A percentile compares a stretch with the other conserved stretches of the same genome.
These are phyloP conservation scores for Phytophthora citricola DNA, from an alignment of 352 stramenopile species.

Conservation along the genomic window DNA sequence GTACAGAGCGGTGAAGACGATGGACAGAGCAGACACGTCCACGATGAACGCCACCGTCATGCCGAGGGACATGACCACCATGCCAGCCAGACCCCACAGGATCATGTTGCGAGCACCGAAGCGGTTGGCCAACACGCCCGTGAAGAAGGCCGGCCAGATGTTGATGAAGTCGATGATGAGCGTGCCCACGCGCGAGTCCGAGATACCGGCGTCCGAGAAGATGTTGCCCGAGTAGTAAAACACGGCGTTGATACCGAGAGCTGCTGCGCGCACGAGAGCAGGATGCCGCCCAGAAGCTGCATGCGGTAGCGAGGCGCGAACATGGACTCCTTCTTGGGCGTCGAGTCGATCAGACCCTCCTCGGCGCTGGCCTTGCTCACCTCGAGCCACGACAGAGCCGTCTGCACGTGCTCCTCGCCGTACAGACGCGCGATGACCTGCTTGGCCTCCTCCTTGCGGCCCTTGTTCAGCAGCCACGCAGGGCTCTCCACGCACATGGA, in stretches of 20 bases:
- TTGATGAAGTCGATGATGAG: slow-evolving; percentile 36
- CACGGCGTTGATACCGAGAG: slow-evolving; percentile 20
- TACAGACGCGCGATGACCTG: slow-evolving; percentile 37
- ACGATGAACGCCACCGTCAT: slow-evolving; percentile 35
- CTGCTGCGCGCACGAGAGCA: slow-evolving; percentile 34
- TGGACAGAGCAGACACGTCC: slow-evolving; percentile 25
- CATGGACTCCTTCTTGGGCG: slow-evolving; percentile 37
- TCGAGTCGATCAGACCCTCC: slow-evolving; percentile 13
- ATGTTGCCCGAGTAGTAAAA: slow-evolving; percentile 25
- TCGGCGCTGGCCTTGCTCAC: slow-evolving; percentile 18
- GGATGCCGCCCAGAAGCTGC: slow-evolving; percentile 59
- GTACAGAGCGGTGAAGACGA: slow-evolving; percentile 27
- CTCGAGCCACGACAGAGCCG: slow-evolving; percentile 34
- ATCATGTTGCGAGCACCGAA: slow-evolving; percentile 66
- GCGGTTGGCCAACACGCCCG: slow-evolving; percentile 28
- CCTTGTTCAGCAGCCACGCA: slow-evolving; percentile 49
- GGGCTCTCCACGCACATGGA: slow-evolving; percentile 39
- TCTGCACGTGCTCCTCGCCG: slow-evolving; percentile 39
- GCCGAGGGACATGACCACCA: slow-evolving; percentile 45
- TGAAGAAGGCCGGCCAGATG: slow-evolving; percentile 33
- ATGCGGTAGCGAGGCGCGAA: slow-evolving; percentile 37
- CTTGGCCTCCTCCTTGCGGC: slow-evolving; percentile 38
- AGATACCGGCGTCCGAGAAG: slow-evolving; percentile 31
- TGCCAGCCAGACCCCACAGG: slow-evolving; percentile 40
- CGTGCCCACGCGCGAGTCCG: slow-evolving; percentile 30